These are phyloP conservation scores for Monosporascus sp. DNA, from an alignment of 2,329 filamentous ascomycete genomes.

Conservation along the genomic window DNA sequence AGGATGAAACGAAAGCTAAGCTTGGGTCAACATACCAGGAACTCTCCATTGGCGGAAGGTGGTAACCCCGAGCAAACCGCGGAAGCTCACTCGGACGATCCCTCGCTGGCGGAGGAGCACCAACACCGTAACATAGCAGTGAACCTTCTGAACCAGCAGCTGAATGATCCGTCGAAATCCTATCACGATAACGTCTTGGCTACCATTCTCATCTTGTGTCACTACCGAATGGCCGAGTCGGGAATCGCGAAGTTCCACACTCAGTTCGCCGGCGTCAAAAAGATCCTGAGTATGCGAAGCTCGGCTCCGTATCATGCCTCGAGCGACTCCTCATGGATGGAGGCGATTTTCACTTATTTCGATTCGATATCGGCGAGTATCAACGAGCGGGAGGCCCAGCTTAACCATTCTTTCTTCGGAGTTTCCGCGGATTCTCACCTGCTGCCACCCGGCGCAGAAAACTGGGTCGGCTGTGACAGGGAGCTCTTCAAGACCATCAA, in stretches of 20 bases:
- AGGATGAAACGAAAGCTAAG: conserved; percentile 73
- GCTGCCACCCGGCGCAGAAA: conserved; percentile 64
- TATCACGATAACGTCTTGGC: conserved; percentile 83
- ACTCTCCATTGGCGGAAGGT: conserved; percentile 45
- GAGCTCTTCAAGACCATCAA: conserved; percentile 82
- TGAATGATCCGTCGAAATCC: conserved; percentile 69
- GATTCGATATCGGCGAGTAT: conserved; percentile 89
- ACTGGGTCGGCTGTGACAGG: conserved; percentile 81
- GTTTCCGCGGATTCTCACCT: conserved; percentile 42
- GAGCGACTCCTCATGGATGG: conserved; percentile 81
- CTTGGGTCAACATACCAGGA: conserved; percentile 50
- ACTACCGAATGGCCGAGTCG: conserved; percentile 91
- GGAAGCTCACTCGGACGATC: conserved; percentile 51
- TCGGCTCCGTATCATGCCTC: conserved; percentile 44
- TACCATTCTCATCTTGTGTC: conserved; percentile 79
- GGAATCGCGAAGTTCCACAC: conserved; percentile 90
- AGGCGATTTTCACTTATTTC: conserved; percentile 89
- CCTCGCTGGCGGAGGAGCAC: conserved; percentile 70
- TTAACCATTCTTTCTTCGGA: conserved; percentile 63
- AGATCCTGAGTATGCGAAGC: conserved; percentile 74
- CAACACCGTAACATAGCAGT: conserved; percentile 80
- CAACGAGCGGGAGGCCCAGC: conserved; percentile 84
- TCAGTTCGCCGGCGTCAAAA: conserved; percentile 88
- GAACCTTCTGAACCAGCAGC: conserved; percentile 74
- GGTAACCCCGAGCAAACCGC: conserved; percentile 38